Conservation (phyloP, 805 yeast species). For the Candida ulmi region DNA sequence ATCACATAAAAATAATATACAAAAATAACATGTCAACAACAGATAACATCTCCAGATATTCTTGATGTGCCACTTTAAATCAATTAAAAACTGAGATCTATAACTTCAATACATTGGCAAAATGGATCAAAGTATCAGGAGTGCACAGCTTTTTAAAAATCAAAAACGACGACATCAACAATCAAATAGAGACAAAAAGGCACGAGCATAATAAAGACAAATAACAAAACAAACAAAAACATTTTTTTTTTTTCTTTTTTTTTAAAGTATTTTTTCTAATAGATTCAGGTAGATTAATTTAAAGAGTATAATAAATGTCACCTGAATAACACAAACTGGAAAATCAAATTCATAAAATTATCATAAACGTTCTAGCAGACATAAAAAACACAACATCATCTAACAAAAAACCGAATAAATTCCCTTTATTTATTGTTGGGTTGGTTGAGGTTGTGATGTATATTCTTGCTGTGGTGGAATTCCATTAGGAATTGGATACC, state of each 20-base stretch:
- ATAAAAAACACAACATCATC: background rate
- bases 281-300: background rate
- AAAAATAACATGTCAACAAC: too few relatives aligned
- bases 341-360: too few relatives aligned
- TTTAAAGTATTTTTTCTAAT: background rate
- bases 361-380: background rate
- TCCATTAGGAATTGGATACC: background rate
- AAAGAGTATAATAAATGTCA: too few relatives aligned
- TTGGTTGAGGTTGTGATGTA: slow-evolving; percentile 1
- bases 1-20: too few relatives aligned
- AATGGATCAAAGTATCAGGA: slow-evolving; percentile 9
- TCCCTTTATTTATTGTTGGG: slow-evolving; percentile 5
- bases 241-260: slow-evolving; percentile 2
- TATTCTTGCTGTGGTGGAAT: slow-evolving; percentile 3
- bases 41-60: too few relatives aligned
- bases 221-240: too few relatives aligned
- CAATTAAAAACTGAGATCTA: slow-evolving; percentile 1
- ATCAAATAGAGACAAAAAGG: too few relatives aligned
- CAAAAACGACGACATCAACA: background rate
- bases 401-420: too few relatives aligned
- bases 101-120: slow-evolving; percentile 11
- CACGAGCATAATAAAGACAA: too few relatives aligned
- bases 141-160: too few relatives aligned
- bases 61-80: too few relatives aligned
- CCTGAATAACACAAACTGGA: too few relatives aligned